A percentile compares a stretch with the other conserved stretches of the same genome.
Evolutionary conservation across 805 yeast species (phyloP).

Genomic region (Limtongozyma cylindracea): DNA sequence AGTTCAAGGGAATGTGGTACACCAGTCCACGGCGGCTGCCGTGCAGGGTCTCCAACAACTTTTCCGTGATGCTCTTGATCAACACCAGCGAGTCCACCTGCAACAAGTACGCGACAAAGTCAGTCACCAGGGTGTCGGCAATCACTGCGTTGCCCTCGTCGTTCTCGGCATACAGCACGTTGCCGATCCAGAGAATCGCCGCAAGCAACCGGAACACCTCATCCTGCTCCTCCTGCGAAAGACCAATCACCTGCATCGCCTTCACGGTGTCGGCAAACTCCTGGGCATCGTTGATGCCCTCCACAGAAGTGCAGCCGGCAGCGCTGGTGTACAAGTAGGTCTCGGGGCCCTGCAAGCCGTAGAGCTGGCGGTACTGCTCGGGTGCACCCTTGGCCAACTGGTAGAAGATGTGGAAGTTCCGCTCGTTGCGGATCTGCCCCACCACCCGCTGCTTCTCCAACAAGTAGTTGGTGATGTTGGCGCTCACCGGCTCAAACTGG

Average conservation of each 20-base stretch:
- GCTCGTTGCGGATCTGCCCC: slow-evolving; percentile 75
- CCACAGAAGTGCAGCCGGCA: slow-evolving; percentile 67
- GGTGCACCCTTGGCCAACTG: slow-evolving; percentile 87
- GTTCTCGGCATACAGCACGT: slow-evolving; percentile 63
- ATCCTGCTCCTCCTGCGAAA: slow-evolving; percentile 66
- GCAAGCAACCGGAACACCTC: slow-evolving; percentile 70
- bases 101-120: slow-evolving; percentile 76
- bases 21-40: slow-evolving; percentile 82
- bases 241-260: slow-evolving; percentile 80
- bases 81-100: slow-evolving; percentile 52
- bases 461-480: slow-evolving; percentile 84
- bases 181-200: slow-evolving; percentile 85
- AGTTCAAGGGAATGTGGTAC: slow-evolving; percentile 81
- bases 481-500: slow-evolving; percentile 66
- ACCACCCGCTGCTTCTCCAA: slow-evolving; percentile 93
- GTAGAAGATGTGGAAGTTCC: slow-evolving; percentile 93
- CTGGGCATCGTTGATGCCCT: slow-evolving; percentile 57
- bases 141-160: slow-evolving; percentile 69
- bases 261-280: slow-evolving; percentile 63
- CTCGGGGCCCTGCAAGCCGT: slow-evolving; percentile 88
- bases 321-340: slow-evolving; percentile 74
- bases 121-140: slow-evolving; percentile 74
- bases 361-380: slow-evolving; percentile 55
- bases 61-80: slow-evolving; percentile 42
- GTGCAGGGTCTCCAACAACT: slow-evolving; percentile 75